Evolutionary conservation across 139 green algal genomes (phyloP).

Genomic region (Microglena sp.): DNA sequence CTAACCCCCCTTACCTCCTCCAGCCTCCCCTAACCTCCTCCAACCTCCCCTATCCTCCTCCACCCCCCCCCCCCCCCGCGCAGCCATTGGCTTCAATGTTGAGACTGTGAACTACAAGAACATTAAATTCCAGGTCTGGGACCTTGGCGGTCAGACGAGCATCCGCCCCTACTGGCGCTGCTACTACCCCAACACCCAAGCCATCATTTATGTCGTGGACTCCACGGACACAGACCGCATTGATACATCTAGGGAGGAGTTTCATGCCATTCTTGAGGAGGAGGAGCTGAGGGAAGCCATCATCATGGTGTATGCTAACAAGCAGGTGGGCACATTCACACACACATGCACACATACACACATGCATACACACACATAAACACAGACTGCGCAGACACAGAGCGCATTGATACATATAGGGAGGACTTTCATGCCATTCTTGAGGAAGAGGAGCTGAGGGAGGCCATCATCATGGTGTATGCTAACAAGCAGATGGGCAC

Average conservation of each 20-base stretch:
- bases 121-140: slow-evolving; percentile 99
- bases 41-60: neutral
- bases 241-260: slow-evolving; percentile 74
- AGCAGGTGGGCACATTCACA: too few relatives aligned
- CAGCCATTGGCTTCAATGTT: slow-evolving; percentile 99
- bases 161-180: slow-evolving; percentile 99
- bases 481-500: slow-evolving; percentile 89
- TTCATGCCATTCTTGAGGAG: slow-evolving; percentile 89
- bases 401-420: slow-evolving; percentile 76
- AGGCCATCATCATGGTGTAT: slow-evolving; percentile 91
- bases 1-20: too few relatives aligned
- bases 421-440: slow-evolving; percentile 95
- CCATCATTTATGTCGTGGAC: slow-evolving; percentile 99
- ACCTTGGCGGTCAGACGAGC: slow-evolving; percentile 83
- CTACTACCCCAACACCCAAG: slow-evolving; percentile 95
- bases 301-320: slow-evolving; percentile 98
- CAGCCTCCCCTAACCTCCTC: too few relatives aligned
- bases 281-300: slow-evolving; percentile 89
- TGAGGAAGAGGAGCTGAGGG: slow-evolving; percentile 93
- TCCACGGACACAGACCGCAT: slow-evolving; percentile 88
- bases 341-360: too few relatives aligned
- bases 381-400: slow-evolving; percentile 88
- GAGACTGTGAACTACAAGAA: slow-evolving; percentile 99
- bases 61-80: neutral
- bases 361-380: too few relatives aligned